phyloP scores from a whole-genome alignment of 768 basidiomycete species.

The Suillus alpinus region DNA sequence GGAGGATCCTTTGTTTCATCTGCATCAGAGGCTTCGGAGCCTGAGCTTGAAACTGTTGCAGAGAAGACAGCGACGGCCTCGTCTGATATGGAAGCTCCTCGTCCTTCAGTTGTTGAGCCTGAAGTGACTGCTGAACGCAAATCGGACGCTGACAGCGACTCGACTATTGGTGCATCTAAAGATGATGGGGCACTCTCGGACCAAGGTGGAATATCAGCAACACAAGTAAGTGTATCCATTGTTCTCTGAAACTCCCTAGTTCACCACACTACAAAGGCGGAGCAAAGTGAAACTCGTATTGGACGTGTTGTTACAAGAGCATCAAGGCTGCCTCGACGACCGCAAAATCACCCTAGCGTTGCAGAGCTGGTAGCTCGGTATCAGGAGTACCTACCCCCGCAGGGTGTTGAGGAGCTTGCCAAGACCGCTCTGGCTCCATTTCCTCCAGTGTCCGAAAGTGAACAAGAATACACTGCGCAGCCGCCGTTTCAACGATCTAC shows the following conservation, averaged over 20 bases:
- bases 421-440: conserved; percentile 66
- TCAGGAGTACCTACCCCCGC: conserved; percentile 71
- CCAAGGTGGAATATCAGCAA: conserved; percentile 14
- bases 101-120: conserved; percentile 3
- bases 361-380: conserved; percentile 85
- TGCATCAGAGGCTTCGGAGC: conserved; percentile 70
- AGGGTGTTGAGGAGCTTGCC: conserved; percentile 68
- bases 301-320: conserved; percentile 29
- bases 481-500: conserved; percentile 33
- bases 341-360: conserved; percentile 59
- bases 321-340: conserved; percentile 66
- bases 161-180: conserved; percentile 68
- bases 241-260: not conserved
- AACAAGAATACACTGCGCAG: conserved; percentile 55
- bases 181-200: conserved; percentile 20
- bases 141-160: conserved; percentile 77
- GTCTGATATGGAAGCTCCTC: conserved; percentile 16
- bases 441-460: conserved; percentile 72
- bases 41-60: conserved; percentile 41
- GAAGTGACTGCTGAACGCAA: conserved; percentile 26
- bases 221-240: conserved; percentile 25
- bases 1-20: conserved; percentile 62
- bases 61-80: conserved; percentile 16
- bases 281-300: conserved; percentile 18
- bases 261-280: conserved; percentile 20